Percentiles rank a stretch among this genome's conserved stretches.
Conservation (phyloP, 73 alveolate species). For the Effrenium voratum region DNA sequence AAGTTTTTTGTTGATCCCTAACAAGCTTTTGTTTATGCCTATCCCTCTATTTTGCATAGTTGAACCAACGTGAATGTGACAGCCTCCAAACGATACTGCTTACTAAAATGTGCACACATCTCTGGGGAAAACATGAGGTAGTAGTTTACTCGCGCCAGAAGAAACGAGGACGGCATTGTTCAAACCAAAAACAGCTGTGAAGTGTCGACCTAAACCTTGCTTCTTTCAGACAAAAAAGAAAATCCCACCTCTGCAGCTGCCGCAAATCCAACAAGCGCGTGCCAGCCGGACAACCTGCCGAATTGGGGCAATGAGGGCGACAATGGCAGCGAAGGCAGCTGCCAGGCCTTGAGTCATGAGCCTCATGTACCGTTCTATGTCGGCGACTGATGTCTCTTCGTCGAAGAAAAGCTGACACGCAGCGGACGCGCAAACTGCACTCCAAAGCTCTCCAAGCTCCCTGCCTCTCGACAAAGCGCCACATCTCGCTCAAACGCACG, state of each 20-base stretch:
- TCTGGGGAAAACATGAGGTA: too few relatives aligned
- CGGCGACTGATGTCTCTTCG: slow-evolving; percentile 22
- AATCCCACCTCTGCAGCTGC: slow-evolving; percentile 26
- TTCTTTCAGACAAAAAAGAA: too few relatives aligned
- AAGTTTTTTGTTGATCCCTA: too few relatives aligned
- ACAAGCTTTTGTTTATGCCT: too few relatives aligned
- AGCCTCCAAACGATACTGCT: too few relatives aligned
- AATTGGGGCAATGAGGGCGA: background rate
- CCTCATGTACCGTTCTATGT: slow-evolving; percentile 29
- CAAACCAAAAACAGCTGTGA: too few relatives aligned
- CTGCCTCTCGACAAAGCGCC: slow-evolving; percentile 64
- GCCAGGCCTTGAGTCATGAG: slow-evolving; percentile 61
- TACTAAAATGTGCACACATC: too few relatives aligned
- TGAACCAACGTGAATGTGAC: too few relatives aligned
- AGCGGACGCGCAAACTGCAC: background rate
- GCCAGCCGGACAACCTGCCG: slow-evolving; percentile 48
- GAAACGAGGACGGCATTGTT: too few relatives aligned
- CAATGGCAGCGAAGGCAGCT: background rate
- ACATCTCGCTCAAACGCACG: slow-evolving; percentile 88
- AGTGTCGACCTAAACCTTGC: too few relatives aligned
- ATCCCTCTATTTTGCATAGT: too few relatives aligned
- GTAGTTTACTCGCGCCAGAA: too few relatives aligned
- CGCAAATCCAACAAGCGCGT: slow-evolving; percentile 61
- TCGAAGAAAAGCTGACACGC: slow-evolving; percentile 43
- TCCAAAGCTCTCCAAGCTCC: background rate